Conservation (phyloP, 306 rosid genomes). For the Nissolia schottii region DNA sequence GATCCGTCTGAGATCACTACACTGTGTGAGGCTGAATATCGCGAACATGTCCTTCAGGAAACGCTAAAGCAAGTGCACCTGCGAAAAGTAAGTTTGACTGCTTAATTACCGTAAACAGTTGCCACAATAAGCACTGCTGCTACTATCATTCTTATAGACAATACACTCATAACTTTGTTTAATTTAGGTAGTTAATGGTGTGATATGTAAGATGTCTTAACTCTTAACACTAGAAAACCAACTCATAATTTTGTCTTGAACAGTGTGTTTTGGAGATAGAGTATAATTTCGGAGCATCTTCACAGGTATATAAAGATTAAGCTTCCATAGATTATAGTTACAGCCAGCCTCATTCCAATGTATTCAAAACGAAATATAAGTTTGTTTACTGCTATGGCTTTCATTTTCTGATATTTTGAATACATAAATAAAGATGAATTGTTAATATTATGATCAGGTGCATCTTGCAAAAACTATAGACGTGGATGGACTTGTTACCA, state of each 20-base stretch:
- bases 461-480: constrained; percentile 25
- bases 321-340: too few species aligned
- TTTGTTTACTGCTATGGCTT: background rate
- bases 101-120: background rate
- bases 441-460: constrained; percentile 24
- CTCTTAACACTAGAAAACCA: background rate
- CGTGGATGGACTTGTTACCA: constrained; percentile 16
- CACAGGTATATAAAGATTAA: constrained; percentile 28
- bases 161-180: background rate
- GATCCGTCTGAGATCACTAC: constrained; percentile 51
- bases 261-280: constrained; percentile 41
- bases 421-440: background rate
- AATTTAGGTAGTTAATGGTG: background rate
- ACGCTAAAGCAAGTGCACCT: constrained; percentile 44
- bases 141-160: background rate
- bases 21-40: constrained; percentile 42
- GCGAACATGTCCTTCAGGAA: constrained; percentile 43
- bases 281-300: constrained; percentile 21
- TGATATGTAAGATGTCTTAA: background rate
- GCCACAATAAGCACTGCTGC: background rate
- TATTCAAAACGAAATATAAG: background rate
- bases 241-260: background rate
- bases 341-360: background rate
- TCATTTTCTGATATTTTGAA: background rate
- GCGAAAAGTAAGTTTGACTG: constrained; percentile 32